Percentiles rank a stretch among this genome's conserved stretches.
Conservation (phyloP, 352 stramenopile species). For the Phytophthora podocarpi region DNA sequence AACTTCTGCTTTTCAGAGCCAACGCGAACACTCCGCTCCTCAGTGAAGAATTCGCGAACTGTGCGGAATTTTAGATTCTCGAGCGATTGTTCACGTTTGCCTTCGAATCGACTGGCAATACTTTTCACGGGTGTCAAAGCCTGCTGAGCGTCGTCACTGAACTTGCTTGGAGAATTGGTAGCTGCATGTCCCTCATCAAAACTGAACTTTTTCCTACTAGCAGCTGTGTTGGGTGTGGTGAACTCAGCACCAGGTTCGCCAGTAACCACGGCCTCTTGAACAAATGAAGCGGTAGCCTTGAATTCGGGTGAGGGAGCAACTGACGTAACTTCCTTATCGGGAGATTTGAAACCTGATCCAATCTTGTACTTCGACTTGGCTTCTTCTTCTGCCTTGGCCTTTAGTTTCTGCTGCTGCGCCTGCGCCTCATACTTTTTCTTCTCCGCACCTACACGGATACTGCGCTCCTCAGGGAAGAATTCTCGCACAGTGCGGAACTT, state of each 20-base stretch:
- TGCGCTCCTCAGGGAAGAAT: slow-evolving; percentile 44
- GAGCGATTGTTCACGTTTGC: slow-evolving; percentile 64
- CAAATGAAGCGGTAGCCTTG: background rate
- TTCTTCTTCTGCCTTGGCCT: slow-evolving; percentile 38
- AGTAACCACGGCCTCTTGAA: background rate
- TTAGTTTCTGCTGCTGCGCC: slow-evolving; percentile 36
- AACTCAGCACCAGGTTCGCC: slow-evolving; percentile 1
- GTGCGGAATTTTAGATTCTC: slow-evolving; percentile 63
- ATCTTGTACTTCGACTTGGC: slow-evolving; percentile 40
- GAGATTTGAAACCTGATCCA: slow-evolving; percentile 20
- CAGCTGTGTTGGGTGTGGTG: slow-evolving; percentile 19
- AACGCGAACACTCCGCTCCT: slow-evolving; percentile 42
- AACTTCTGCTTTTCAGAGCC: slow-evolving; percentile 47
- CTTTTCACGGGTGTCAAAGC: slow-evolving; percentile 52
- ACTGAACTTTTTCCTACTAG: slow-evolving; percentile 19
- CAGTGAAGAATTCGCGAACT: slow-evolving; percentile 59
- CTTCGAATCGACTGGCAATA: slow-evolving; percentile 72
- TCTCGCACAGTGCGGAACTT: slow-evolving; percentile 48
- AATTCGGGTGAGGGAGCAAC: background rate
- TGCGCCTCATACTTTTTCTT: slow-evolving; percentile 46
- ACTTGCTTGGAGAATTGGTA: slow-evolving; percentile 20
- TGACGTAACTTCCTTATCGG: slow-evolving; percentile 6
- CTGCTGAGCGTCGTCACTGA: slow-evolving; percentile 12
- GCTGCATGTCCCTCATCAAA: slow-evolving; percentile 15
- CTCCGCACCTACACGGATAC: slow-evolving; percentile 38